Conservation (phyloP, 768 basidiomycete species). For the Lactarius hatsudake region DNA sequence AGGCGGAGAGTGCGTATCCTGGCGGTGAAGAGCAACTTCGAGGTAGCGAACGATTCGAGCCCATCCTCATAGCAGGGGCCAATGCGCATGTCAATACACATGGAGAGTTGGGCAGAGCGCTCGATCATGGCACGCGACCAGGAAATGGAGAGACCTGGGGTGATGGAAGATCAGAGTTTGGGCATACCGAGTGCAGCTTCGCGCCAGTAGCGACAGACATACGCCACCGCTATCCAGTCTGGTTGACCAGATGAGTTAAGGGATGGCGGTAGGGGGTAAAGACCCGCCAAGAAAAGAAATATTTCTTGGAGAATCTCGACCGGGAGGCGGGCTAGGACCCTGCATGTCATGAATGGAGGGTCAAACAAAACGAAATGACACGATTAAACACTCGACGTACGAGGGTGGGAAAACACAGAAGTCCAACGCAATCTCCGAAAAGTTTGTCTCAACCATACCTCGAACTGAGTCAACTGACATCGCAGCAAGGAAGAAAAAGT, state of each 20-base stretch:
- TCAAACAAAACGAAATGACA: neutral
- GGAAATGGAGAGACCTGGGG: slow-evolving; percentile 3
- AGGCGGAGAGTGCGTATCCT: slow-evolving; percentile 18
- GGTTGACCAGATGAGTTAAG: neutral
- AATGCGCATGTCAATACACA: slow-evolving; percentile 9
- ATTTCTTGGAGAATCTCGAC: slow-evolving; percentile 18
- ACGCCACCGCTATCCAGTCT: slow-evolving; percentile 9
- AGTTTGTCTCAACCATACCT: neutral
- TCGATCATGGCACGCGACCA: slow-evolving; percentile 20
- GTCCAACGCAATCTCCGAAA: neutral
- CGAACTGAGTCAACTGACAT: slow-evolving; percentile 1
- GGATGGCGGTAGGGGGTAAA: neutral
- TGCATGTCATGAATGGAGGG: neutral
- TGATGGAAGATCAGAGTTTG: slow-evolving; percentile 19
- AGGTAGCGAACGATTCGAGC: slow-evolving; percentile 13
- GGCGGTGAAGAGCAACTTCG: slow-evolving; percentile 14
- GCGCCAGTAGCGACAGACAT: slow-evolving; percentile 20
- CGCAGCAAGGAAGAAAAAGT: neutral
- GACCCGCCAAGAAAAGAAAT: neutral
- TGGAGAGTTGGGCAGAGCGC: slow-evolving; percentile 16
- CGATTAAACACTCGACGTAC: slow-evolving; percentile 6
- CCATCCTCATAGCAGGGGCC: neutral
- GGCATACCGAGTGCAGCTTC: slow-evolving; percentile 17
- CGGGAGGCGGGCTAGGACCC: neutral
- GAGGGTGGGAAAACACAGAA: neutral